A percentile compares a stretch with the other conserved stretches of the same genome.
phyloP scores from a whole-genome alignment of 768 basidiomycete genomes.

The Austroboletus festivus region DNA sequence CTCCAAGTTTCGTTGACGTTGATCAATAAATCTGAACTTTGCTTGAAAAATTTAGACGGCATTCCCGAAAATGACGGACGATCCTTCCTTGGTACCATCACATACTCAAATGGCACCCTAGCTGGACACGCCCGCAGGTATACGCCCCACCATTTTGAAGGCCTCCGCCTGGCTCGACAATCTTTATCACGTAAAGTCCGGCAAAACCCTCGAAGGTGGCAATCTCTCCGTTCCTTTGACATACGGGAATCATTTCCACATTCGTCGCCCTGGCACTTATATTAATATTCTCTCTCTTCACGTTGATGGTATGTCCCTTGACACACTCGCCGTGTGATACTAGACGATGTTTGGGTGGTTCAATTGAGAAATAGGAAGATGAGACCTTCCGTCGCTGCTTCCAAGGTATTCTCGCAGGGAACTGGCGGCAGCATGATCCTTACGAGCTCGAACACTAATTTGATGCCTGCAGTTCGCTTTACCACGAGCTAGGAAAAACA shows the following conservation, averaged over 20 bases:
- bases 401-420: constrained; percentile 54
- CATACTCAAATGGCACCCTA: constrained; percentile 7
- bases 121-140: constrained; percentile 57
- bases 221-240: constrained; percentile 59
- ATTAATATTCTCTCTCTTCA: constrained; percentile 58
- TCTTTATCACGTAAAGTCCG: constrained; percentile 48
- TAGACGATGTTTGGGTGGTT: constrained; percentile 45
- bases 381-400: constrained; percentile 56
- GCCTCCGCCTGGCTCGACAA: constrained; percentile 60
- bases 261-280: constrained; percentile 59
- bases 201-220: constrained; percentile 45
- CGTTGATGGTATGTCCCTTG: constrained; percentile 43
- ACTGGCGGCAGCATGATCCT: constrained; percentile 65
- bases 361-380: constrained; percentile 77
- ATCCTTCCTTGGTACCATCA: background rate
- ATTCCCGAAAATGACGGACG: no score
- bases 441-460: constrained; percentile 60
- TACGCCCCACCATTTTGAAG: constrained; percentile 64
- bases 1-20: background rate
- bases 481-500: constrained; percentile 53
- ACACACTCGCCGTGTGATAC: background rate
- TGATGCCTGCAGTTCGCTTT: constrained; percentile 61
- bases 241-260: constrained; percentile 74
- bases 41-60: no score
- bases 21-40: no score